Base-by-base conservation (phyloP, 176 grass and related monocot genomes). In the Otatea glauca region DNA sequence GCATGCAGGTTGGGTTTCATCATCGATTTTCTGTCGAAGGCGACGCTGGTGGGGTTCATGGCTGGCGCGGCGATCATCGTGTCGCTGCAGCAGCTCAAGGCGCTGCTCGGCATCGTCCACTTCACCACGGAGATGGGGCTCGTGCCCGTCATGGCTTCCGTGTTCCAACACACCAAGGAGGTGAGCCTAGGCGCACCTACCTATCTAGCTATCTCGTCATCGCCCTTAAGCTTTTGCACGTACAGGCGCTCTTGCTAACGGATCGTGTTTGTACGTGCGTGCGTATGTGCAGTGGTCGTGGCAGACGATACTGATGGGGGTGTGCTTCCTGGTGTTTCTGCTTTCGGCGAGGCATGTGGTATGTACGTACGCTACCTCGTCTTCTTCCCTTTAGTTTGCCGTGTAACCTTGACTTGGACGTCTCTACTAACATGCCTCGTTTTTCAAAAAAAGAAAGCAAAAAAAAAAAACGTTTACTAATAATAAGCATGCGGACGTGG, bases 31-130 rank as follows among this genome's bases (percentile, higher is more conserved):
- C 16, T 98, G 54, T 98, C 96, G 48, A 94, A 94, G 90, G 96
- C 96, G 53, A 98, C 96, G n/a, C 89, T 98, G 38, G 85, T 93
- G 1, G 96, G 96, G 25, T 98, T 98, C 93, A 98, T 98, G 93
- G 96, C 96, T 23, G 96, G 96, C 37, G 96, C 96, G 1, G 96
- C 96, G 18, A 83, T 98, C 55, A 98, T 98, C 70, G 96, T 98
- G 41, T 89, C 87, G 34, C 93, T 98, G 54, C 96, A 98, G 89
- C 96, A 98, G 87, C 93, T 98, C 6, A 95, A 95, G 83, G 92
- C 87, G 43, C 83, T 98, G 15, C 50, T 98, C 11, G 96, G 96
- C 9, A 98, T 98, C 77, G 85, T 90, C 35, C 96, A 98, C 83
- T 98, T 98, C 91, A 95, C 96, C 72, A 88, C 91, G 14, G 34